phyloP scores from a whole-genome alignment of 306 rosid genomes.

The Abrus precatorius region DNA sequence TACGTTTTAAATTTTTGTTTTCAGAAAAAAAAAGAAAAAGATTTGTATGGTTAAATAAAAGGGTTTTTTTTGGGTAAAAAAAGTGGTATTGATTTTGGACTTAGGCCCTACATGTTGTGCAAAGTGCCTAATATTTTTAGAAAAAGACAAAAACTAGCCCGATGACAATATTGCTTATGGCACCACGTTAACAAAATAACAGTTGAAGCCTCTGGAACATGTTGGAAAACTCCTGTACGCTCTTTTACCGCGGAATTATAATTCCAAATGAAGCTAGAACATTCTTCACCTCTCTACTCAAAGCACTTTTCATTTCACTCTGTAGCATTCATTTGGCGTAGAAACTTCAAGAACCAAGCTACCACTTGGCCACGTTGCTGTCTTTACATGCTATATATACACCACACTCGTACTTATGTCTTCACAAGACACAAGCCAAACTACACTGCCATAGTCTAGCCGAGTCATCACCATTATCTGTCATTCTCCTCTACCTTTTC shows the following conservation, averaged over 20 bases:
- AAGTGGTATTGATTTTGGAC: too few species aligned
- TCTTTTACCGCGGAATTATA: not conserved
- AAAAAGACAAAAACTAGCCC: not conserved
- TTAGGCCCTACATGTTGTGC: not conserved
- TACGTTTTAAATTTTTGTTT: too few species aligned
- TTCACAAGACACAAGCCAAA: not conserved
- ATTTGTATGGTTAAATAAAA: too few species aligned
- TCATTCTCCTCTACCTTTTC: not conserved
- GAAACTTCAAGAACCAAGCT: conserved; percentile 49
- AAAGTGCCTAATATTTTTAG: not conserved
- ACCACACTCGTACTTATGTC: not conserved
- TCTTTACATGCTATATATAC: conserved; percentile 38
- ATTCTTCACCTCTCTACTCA: conserved; percentile 44
- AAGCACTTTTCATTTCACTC: not conserved
- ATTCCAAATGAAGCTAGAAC: conserved; percentile 48
- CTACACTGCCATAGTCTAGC: not conserved
- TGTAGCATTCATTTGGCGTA: not conserved
- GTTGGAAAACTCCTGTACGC: conserved; percentile 46
- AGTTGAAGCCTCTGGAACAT: conserved; percentile 53
- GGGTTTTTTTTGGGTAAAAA: too few species aligned
- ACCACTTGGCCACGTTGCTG: not conserved
- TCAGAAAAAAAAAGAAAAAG: too few species aligned
- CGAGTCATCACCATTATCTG: not conserved
- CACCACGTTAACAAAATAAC: not conserved
- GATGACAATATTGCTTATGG: not conserved